Conservation (phyloP, 768 basidiomycete species). For the Cubamyces lactineus region DNA sequence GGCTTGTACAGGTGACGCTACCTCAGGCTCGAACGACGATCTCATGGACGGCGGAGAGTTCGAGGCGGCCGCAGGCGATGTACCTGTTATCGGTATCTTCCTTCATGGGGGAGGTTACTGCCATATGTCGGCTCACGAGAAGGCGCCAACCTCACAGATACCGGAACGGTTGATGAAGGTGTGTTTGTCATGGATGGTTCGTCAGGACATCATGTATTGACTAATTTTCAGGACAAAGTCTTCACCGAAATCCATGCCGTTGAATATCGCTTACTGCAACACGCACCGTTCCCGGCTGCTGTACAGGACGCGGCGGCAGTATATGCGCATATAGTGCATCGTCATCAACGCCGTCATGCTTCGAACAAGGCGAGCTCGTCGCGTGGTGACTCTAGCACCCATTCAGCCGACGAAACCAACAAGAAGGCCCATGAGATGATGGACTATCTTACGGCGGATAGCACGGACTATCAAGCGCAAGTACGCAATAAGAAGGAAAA, state of each 20-base stretch:
- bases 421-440: not conserved
- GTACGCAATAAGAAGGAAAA: conserved; percentile 15
- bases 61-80: conserved; percentile 32
- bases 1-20: not conserved
- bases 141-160: conserved; percentile 49
- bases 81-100: conserved; percentile 50
- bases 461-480: conserved; percentile 7
- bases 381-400: not conserved
- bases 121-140: conserved; percentile 60
- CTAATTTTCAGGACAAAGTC: conserved; percentile 31
- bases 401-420: conserved; percentile 1
- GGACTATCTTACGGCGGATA: conserved; percentile 16
- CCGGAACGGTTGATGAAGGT: conserved; percentile 51
- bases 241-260: conserved; percentile 45
- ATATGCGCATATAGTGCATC: conserved; percentile 48
- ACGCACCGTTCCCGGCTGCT: conserved; percentile 56
- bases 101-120: conserved; percentile 61
- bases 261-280: conserved; percentile 56
- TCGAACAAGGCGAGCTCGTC: conserved; percentile 3
- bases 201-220: not conserved
- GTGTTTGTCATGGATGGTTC: not conserved
- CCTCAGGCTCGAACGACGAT: conserved; percentile 1
- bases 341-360: conserved; percentile 22
- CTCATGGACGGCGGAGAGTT: conserved; percentile 28
- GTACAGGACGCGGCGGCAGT: conserved; percentile 56